Base-by-base conservation (phyloP, 106 monocot genomes). In the Allium fistulosum region DNA sequence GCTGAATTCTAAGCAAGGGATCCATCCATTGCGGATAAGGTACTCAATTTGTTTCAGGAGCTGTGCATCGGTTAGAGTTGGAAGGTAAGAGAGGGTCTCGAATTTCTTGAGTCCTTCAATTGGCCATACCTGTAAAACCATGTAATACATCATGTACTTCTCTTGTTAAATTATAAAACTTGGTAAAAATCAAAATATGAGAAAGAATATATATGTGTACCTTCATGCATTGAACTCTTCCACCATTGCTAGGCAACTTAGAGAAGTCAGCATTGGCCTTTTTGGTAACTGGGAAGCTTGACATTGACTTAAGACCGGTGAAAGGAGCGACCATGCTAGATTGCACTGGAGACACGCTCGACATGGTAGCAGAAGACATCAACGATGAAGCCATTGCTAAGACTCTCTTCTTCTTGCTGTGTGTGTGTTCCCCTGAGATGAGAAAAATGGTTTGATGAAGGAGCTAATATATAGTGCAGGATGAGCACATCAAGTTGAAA, bases 11-110 rank as follows among this genome's bases (percentile, higher is more conserved):
- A 87, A 58, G 72, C 78, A 87, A 57, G 87, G 83, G 52, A 87
- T 16, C 87, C 87, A 87, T 5, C 62, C 52, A 0, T 10, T 53
- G 56, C 72, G 77, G 52, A 87, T 12, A 11, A 87, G 78, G 75
- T 87, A 87, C 4, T 80, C 83, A 11, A 87, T 71, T 47, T 87
- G 83, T 80, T 83, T 87, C 57, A 78, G 3, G 51, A 87, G 60
- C 7, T 49, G 59, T 45, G 74, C 78, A 2, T 0, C 4, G 1
- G 65, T n/a, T 14, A 87, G 80, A 9, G 55, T 18, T 0, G 87
- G 87, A 10, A 87, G 80, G 83, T 87, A 87, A 0, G 87, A 87
- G 51, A 87, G 83, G 8, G 87, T 87, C 80, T 87, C 87, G 61
- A 87, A 87, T 76, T 83, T 87, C 83, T 83, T 87, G 26, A 55